Evolutionary conservation across 805 yeast genomes (phyloP).

Genomic region (Myxozyma sirexii): DNA sequence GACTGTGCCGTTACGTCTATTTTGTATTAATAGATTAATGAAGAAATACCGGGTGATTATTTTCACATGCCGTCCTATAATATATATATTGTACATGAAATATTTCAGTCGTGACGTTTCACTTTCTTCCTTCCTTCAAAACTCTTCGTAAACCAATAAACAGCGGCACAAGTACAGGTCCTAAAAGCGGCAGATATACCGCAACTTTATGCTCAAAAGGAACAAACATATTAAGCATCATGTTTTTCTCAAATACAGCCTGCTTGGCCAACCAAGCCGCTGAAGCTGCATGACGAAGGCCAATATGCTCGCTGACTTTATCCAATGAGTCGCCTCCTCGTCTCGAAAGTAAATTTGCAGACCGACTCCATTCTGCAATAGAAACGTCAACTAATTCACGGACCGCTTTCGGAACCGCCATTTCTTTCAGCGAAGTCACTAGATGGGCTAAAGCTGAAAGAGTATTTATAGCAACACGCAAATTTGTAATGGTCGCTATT

Average conservation of each 20-base stretch:
- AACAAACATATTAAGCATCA: slow-evolving; percentile 93
- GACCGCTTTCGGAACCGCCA: slow-evolving; percentile 81
- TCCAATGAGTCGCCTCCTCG: not conserved
- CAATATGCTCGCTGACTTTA: slow-evolving; percentile 1
- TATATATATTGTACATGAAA: too few relatives aligned
- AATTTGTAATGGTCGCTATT: slow-evolving; percentile 57
- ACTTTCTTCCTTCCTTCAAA: slow-evolving; percentile 34
- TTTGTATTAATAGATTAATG: not conserved
- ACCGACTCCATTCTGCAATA: slow-evolving; percentile 47
- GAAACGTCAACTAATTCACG: slow-evolving; percentile 58
- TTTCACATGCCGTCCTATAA: not conserved
- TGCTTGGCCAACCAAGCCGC: slow-evolving; percentile 64
- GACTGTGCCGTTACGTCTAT: too few relatives aligned
- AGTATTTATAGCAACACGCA: slow-evolving; percentile 66
- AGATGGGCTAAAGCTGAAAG: slow-evolving; percentile 72
- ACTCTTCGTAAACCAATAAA: slow-evolving; percentile 41
- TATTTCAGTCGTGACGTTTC: too few relatives aligned
- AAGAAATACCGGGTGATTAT: not conserved
- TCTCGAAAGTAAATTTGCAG: slow-evolving; percentile 41
- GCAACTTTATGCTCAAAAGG: slow-evolving; percentile 97
- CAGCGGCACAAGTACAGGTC: slow-evolving; percentile 75
- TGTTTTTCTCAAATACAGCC: slow-evolving; percentile 91
- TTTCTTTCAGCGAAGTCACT: slow-evolving; percentile 68
- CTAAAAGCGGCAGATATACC: slow-evolving; percentile 85
- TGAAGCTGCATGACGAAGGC: slow-evolving; percentile 45